phyloP scores from a whole-genome alignment of 1,284 basidiomycete genomes.

The Sporisorium graminicola region DNA sequence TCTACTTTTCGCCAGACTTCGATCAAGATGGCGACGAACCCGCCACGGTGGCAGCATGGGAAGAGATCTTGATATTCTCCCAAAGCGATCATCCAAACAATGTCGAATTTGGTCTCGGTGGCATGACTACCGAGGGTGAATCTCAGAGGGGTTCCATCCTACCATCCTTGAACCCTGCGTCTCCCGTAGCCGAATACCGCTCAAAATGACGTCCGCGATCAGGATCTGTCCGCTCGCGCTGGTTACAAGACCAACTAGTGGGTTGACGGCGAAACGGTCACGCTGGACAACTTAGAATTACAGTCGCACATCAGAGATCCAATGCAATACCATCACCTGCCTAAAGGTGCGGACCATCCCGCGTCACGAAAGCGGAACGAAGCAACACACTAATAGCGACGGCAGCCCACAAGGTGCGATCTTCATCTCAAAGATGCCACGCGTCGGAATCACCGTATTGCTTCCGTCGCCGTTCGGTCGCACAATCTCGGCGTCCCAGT shows the following conservation, averaged over 20 bases:
- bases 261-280: neutral
- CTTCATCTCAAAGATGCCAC: slow-evolving; percentile 55
- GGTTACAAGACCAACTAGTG: neutral
- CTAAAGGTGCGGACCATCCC: too few species aligned
- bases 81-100: neutral
- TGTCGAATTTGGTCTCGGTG: neutral
- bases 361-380: slow-evolving; percentile 26
- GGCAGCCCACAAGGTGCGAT: slow-evolving; percentile 54
- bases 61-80: slow-evolving; percentile 1
- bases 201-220: neutral
- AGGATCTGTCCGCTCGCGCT: neutral
- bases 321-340: neutral
- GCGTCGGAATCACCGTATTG: slow-evolving; percentile 16
- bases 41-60: neutral
- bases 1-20: neutral
- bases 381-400: slow-evolving; percentile 47
- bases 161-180: neutral
- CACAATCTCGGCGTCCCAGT: slow-evolving; percentile 53
- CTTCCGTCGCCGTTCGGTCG: slow-evolving; percentile 13
- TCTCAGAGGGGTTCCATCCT: neutral
- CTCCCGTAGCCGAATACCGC: neutral
- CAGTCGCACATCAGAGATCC: neutral
- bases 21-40: neutral
- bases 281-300: neutral
- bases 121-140: neutral